These are phyloP conservation scores for Pulveroboletus sp. DNA, from an alignment of 768 basidiomycete species.

Conservation along the genomic window DNA sequence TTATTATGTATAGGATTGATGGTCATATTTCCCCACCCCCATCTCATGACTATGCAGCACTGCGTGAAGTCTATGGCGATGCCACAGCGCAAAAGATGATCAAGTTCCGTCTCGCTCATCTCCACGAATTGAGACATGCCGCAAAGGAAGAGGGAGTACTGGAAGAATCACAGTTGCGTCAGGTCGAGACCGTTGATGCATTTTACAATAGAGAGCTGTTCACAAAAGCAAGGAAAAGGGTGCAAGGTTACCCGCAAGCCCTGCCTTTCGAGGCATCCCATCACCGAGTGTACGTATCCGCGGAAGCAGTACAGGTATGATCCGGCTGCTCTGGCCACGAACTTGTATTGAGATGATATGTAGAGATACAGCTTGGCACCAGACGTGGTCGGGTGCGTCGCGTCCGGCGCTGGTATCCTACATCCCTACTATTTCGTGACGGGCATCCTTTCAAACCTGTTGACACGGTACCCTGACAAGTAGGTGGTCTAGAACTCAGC, in stretches of 20 bases:
- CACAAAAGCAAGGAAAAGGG: slow-evolving; percentile 35
- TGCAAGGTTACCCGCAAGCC: slow-evolving; percentile 44
- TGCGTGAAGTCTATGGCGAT: slow-evolving; percentile 45
- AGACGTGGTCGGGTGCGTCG: slow-evolving; percentile 46
- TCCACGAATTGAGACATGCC: slow-evolving; percentile 41
- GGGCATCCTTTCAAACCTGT: slow-evolving; percentile 49
- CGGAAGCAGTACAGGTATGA: slow-evolving; percentile 31
- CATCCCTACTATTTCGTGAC: slow-evolving; percentile 72
- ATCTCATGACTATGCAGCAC: slow-evolving; percentile 51
- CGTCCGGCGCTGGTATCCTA: slow-evolving; percentile 52
- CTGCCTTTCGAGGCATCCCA: slow-evolving; percentile 44
- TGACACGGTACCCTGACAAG: slow-evolving; percentile 43
- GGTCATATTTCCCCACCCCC: slow-evolving; percentile 60
- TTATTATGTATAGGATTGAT: slow-evolving; percentile 51
- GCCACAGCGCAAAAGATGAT: slow-evolving; percentile 48
- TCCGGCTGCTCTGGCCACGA: neutral
- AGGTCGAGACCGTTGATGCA: slow-evolving; percentile 56
- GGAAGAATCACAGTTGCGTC: slow-evolving; percentile 50
- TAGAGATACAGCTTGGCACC: slow-evolving; percentile 48
- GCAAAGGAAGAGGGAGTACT: slow-evolving; percentile 53
- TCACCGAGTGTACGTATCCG: slow-evolving; percentile 30
- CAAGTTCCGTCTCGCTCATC: slow-evolving; percentile 57
- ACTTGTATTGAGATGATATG: neutral
- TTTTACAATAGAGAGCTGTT: slow-evolving; percentile 43
- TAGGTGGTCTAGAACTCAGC: slow-evolving; percentile 25